These are phyloP conservation scores for Alternaria infectoria DNA, from an alignment of 2,329 filamentous ascomycete species.

Conservation along the genomic window DNA sequence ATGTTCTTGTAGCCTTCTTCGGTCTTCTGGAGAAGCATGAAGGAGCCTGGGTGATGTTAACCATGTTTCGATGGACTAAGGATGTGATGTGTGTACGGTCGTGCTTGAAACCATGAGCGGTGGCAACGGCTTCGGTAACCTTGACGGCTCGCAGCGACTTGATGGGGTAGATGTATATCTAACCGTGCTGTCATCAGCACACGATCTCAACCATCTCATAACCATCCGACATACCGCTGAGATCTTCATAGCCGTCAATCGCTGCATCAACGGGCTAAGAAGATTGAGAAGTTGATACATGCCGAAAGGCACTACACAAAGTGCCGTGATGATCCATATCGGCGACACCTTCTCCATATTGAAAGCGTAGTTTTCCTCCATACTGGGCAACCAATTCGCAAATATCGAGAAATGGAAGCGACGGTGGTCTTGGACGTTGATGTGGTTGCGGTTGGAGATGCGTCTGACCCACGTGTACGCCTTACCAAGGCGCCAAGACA, in stretches of 20 bases:
- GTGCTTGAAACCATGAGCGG: constrained; percentile 54
- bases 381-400: neutral
- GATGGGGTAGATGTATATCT: constrained; percentile 57
- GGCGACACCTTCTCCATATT: constrained; percentile 27
- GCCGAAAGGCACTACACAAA: constrained; percentile 27
- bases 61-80: neutral
- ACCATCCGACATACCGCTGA: constrained; percentile 33
- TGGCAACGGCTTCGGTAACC: constrained; percentile 48
- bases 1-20: constrained; percentile 51
- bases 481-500: constrained; percentile 4
- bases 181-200: neutral
- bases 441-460: neutral
- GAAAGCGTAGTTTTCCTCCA: constrained; percentile 14
- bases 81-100: constrained; percentile 42
- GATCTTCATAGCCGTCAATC: constrained; percentile 38
- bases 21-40: constrained; percentile 52
- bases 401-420: neutral
- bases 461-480: neutral
- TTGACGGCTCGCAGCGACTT: constrained; percentile 53
- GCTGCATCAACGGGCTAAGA: constrained; percentile 30
- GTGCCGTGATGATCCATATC: constrained; percentile 26
- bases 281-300: constrained; percentile 28
- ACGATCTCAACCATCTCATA: neutral
- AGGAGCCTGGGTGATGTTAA: constrained; percentile 24
- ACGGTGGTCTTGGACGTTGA: neutral